These are phyloP conservation scores for Phytophthora citricola DNA, from an alignment of 352 stramenopile species.

Conservation along the genomic window DNA sequence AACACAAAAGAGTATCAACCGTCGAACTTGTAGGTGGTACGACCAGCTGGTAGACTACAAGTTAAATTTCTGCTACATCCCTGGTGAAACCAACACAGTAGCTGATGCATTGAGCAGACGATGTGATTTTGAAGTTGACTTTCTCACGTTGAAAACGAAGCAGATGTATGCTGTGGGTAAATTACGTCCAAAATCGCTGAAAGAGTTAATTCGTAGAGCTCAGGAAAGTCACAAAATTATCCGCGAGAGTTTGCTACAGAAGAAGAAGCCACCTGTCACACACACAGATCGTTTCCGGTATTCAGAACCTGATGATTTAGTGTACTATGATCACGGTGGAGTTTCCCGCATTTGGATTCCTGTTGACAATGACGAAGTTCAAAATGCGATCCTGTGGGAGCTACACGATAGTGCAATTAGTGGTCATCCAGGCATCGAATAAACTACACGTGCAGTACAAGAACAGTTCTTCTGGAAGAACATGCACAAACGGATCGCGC, in stretches of 20 bases:
- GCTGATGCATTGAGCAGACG: slow-evolving; percentile 7
- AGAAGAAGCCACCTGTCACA: background rate
- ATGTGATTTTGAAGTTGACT: slow-evolving; percentile 9
- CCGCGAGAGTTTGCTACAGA: too few species aligned
- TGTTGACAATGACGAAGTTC: slow-evolving; percentile 3
- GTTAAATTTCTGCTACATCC: slow-evolving; percentile 7
- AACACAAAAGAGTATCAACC: slow-evolving; percentile 10
- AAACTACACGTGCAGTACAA: slow-evolving; percentile 3
- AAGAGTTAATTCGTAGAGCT: slow-evolving; percentile 12
- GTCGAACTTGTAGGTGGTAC: slow-evolving; percentile 11
- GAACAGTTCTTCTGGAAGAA: slow-evolving; percentile 12
- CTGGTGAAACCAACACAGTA: slow-evolving; percentile 10
- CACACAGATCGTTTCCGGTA: slow-evolving; percentile 11
- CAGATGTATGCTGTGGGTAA: background rate
- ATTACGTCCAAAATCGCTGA: background rate
- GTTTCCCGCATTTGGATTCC: slow-evolving; percentile 12
- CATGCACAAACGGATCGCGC: slow-evolving; percentile 3
- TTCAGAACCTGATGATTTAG: slow-evolving; percentile 4
- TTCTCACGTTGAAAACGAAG: slow-evolving; percentile 3
- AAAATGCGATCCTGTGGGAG: slow-evolving; percentile 19
- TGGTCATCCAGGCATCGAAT: slow-evolving; percentile 15
- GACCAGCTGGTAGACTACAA: slow-evolving; percentile 8
- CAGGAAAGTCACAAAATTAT: too few species aligned
- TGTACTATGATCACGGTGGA: slow-evolving; percentile 5
- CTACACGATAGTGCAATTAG: slow-evolving; percentile 11